phyloP scores from a whole-genome alignment of 75 land plant species.

The Cunninghamia lanceolata region DNA sequence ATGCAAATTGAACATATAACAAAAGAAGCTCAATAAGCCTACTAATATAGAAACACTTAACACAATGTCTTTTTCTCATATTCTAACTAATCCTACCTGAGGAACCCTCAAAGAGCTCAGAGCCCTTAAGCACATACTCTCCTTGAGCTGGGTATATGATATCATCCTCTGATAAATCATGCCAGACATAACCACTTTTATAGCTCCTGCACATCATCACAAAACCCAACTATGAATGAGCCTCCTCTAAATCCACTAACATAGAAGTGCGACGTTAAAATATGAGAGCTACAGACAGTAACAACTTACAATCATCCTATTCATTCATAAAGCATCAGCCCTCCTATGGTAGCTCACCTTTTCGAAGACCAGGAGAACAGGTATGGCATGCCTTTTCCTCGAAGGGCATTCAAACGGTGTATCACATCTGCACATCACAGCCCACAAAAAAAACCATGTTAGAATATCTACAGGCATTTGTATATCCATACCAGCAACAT shows the following conservation, averaged over 20 bases:
- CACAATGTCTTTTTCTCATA: background rate
- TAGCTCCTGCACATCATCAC: slow-evolving; percentile 64
- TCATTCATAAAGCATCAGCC: background rate
- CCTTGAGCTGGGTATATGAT: slow-evolving; percentile 67
- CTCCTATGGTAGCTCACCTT: slow-evolving; percentile 37
- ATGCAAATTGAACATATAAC: background rate
- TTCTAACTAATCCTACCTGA: slow-evolving; percentile 9
- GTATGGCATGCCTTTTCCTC: slow-evolving; percentile 84
- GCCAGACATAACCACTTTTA: slow-evolving; percentile 91
- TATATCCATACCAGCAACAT: background rate
- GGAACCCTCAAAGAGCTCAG: slow-evolving; percentile 63
- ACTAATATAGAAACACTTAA: background rate
- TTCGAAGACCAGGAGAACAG: slow-evolving; percentile 94
- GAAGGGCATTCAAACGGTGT: slow-evolving; percentile 53
- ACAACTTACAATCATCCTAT: background rate
- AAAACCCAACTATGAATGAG: background rate
- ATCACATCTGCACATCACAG: slow-evolving; percentile 71
- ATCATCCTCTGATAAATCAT: slow-evolving; percentile 89
- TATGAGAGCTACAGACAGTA: background rate
- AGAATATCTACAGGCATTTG: background rate
- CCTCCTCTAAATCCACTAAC: background rate
- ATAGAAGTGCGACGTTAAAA: background rate
- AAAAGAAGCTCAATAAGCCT: background rate
- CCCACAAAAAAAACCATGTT: slow-evolving; percentile 1
- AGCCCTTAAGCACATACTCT: slow-evolving; percentile 94